phyloP scores from a whole-genome alignment of 345 rosid genomes.

The Erodium maritimum region DNA sequence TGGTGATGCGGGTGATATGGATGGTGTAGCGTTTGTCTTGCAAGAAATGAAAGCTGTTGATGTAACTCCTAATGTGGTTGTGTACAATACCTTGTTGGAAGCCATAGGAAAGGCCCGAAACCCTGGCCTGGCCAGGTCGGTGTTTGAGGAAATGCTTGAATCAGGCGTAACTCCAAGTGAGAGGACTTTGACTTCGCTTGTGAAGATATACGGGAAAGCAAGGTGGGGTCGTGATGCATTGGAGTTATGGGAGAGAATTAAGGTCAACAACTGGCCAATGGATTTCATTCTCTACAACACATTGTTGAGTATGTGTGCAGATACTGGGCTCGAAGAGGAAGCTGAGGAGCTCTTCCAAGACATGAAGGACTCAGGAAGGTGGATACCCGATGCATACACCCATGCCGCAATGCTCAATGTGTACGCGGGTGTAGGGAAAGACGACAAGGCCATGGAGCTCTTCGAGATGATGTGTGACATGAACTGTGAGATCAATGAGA shows the following conservation, averaged over 20 bases:
- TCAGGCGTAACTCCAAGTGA: conserved; percentile 61
- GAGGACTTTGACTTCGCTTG: conserved; percentile 66
- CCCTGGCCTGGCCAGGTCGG: conserved; percentile 76
- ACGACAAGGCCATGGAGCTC: conserved; percentile 50
- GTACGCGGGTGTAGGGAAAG: conserved; percentile 69
- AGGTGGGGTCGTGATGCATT: conserved; percentile 85
- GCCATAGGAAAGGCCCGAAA: conserved; percentile 85
- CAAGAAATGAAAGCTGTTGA: conserved; percentile 68
- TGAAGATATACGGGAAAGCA: conserved; percentile 82
- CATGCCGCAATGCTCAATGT: conserved; percentile 81
- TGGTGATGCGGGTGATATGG: conserved; percentile 80
- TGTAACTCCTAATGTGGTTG: conserved; percentile 72
- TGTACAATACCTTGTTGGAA: conserved; percentile 73
- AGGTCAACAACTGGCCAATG: conserved; percentile 60
- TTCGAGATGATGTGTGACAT: conserved; percentile 37
- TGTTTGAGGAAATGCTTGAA: conserved; percentile 70
- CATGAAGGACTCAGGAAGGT: conserved; percentile 49
- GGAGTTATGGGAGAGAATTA: conserved; percentile 71
- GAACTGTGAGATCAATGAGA: conserved; percentile 63
- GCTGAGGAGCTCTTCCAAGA: conserved; percentile 71
- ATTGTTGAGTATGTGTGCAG: conserved; percentile 84
- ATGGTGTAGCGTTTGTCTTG: conserved; percentile 82
- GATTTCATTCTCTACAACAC: conserved; percentile 78
- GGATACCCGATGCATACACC: conserved; percentile 73
- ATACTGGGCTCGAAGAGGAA: conserved; percentile 72